Base-by-base conservation (phyloP, 345 rosid species). In the Eutrema yunnanense region DNA sequence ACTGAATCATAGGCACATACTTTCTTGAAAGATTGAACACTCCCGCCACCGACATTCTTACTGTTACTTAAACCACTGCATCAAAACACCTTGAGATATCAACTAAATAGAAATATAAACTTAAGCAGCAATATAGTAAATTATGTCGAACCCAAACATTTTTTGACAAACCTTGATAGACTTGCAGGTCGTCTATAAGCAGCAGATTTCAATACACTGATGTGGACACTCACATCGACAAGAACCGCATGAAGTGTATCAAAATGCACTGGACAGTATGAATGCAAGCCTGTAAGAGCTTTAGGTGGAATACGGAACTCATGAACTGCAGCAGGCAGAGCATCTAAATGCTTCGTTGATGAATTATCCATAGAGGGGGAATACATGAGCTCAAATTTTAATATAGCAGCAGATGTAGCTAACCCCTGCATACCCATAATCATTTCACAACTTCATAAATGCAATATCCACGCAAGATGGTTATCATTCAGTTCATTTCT, bases 371-470 rank as follows among this genome's bases (percentile, higher is more conserved):
- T 59, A 51, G 73, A 63, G 3, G 92, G 85, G 73, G 96, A 86
- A 84, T 85, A 90, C 83, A 90, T 78, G 52, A 95, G 99, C 90
- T 95, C 96, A 79, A 95, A 92, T 81, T 90, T 92, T 76, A 95
- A 71, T 65, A 95, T 79, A 65, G 86, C 92, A 79, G 97, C 90
- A 66, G 93, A 84, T 64, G 90, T 82, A 46, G 86, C 71, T 73
- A 83, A 82, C 59, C 85, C 88, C 97, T 94, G 83, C 56, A 64
- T 77, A 63, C 34, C n/a, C 50, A 69, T 0, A 76, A 61, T 14
- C 65, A 16, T 14, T 62, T 53, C 40, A 2, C 36, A 41, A 59
- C 55, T 9, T 44, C 30, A 41, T 6, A 6, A 71, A 26, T 26
- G 13, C 58, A 16, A 27, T 30, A 30, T 22, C 40, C 51, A 58